phyloP scores from a whole-genome alignment of 371 early-diverging fungal species.

The Circinella umbellata region DNA sequence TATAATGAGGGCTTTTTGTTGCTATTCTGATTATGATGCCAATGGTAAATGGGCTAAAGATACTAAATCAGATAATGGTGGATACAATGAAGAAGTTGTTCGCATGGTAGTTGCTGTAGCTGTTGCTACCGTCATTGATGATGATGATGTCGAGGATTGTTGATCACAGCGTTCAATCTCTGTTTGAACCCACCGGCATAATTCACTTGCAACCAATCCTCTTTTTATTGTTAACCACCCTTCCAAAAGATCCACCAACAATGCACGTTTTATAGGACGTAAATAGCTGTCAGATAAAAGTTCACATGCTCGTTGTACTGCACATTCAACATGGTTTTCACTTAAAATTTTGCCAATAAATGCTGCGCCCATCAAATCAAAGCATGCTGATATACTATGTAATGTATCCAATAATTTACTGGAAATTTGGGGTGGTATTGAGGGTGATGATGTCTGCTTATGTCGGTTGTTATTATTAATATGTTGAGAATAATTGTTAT shows the following conservation, averaged over 20 bases:
- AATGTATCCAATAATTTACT: constrained; percentile 21
- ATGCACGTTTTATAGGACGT: constrained; percentile 29
- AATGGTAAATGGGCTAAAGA: constrained; percentile 3
- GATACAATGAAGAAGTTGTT: constrained; percentile 2
- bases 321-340: constrained; percentile 47
- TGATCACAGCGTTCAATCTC: constrained; percentile 50
- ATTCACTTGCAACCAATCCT: constrained; percentile 36
- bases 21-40: neutral
- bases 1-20: too few species aligned
- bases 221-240: constrained; percentile 46
- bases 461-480: too few species aligned
- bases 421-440: neutral
- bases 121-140: neutral
- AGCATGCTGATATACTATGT: constrained; percentile 46
- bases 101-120: constrained; percentile 4
- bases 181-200: constrained; percentile 36
- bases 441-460: too few species aligned
- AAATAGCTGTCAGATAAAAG: constrained; percentile 30
- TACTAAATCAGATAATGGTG: constrained; percentile 1
- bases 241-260: constrained; percentile 39
- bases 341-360: constrained; percentile 41
- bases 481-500: too few species aligned
- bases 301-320: constrained; percentile 45
- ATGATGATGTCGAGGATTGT: constrained; percentile 7
- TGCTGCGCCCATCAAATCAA: constrained; percentile 51